Base-by-base conservation (phyloP, 1,139 yeast species). In the Barnettozyma hawaiiensis region DNA sequence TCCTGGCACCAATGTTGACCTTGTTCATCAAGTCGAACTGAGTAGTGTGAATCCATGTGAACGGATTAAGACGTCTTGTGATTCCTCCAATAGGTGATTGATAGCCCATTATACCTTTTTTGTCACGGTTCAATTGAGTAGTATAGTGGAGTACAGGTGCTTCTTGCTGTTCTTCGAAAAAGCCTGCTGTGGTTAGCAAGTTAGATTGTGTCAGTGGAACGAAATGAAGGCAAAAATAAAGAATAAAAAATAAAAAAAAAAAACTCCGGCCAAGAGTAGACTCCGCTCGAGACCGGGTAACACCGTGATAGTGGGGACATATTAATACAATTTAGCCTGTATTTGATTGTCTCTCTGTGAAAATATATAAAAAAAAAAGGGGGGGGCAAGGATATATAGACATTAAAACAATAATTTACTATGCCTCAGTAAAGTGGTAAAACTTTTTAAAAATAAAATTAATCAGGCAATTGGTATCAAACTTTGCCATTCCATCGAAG, bases 361-460 rank as follows among this genome's bases (percentile, higher is more conserved):
- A n/a, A 7, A 29, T 29, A 6, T 14, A 7, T 7, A 12, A 20
- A n/a, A n/a, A 31, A 18, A n/a, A 19, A 11, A 19, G 12, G n/a
- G 9, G 10, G n/a, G n/a, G n/a, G n/a, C n/a, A n/a, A n/a, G n/a
- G n/a, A n/a, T n/a, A n/a, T 18, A 31, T 8, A 31, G 11, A 31
- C 15, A 20, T n/a, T n/a, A n/a, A n/a, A n/a, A n/a, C n/a, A n/a
- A n/a, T n/a, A 3, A 18, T 14, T n/a, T n/a, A 14, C 6, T 34
- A 15, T 9, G 37, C 15, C 19, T 41, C 44, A 20, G 20, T 14
- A 16, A 23, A 51, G 37, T 58, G 60, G 53, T 85, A 85, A 60
- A 86, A 86, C 64, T 81, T 83, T 52, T 73, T 73, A 64, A 85
- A 82, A 22, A 86, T 78, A 50, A 85, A 76, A 14, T 78, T 78